These are phyloP conservation scores for Polychaeton citri DNA, from an alignment of 2,329 filamentous ascomycete genomes.

Conservation along the genomic window DNA sequence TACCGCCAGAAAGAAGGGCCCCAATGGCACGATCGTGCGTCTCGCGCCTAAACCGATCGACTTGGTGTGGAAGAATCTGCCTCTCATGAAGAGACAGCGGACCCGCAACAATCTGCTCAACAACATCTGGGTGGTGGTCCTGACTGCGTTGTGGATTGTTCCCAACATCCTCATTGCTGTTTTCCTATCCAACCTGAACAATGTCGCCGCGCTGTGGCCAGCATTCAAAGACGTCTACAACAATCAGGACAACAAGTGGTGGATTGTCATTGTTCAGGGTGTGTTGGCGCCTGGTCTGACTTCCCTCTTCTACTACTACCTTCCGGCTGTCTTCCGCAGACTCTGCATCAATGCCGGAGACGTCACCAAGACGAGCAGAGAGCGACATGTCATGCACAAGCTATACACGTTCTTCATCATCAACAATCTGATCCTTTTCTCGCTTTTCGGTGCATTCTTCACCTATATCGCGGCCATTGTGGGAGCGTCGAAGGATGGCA, in stretches of 20 bases:
- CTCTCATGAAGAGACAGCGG: conserved; percentile 53
- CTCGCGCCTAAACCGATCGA: conserved; percentile 81
- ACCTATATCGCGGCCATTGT: conserved; percentile 56
- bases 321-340: conserved; percentile 84
- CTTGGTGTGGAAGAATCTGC: conserved; percentile 91
- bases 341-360: conserved; percentile 76
- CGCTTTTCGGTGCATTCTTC: conserved; percentile 76
- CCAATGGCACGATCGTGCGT: conserved; percentile 60
- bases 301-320: conserved; percentile 71
- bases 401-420: conserved; percentile 94
- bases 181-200: conserved; percentile 75
- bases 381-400: conserved; percentile 80
- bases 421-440: conserved; percentile 93
- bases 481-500: conserved; percentile 41
- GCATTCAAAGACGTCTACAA: conserved; percentile 47
- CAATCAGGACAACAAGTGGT: conserved; percentile 46
- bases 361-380: conserved; percentile 79
- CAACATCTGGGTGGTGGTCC: conserved; percentile 65
- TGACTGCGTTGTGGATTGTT: conserved; percentile 77
- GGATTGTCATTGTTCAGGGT: conserved; percentile 87
- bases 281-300: conserved; percentile 77
- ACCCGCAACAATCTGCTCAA: conserved; percentile 64
- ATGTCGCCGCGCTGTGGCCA: conserved; percentile 68
- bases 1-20: conserved; percentile 65
- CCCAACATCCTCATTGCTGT: conserved; percentile 92